Conservation (phyloP, 108 stramenopile genomes). For the Cyclotella distinguenda region DNA sequence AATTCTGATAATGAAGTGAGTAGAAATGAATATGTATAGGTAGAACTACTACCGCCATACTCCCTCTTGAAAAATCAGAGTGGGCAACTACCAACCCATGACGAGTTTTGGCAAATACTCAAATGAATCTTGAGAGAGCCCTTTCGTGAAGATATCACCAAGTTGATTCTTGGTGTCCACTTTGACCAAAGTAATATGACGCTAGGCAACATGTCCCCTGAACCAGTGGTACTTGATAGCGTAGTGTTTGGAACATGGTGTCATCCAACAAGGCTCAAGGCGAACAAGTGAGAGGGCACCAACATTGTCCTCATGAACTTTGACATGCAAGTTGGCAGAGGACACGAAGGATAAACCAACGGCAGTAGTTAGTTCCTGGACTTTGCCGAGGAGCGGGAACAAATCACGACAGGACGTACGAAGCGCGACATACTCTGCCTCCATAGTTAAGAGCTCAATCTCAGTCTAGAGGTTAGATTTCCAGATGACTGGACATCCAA, state of each 20-base stretch:
- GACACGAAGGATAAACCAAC: neutral
- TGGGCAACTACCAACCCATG: constrained; percentile 5
- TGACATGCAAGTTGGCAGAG: neutral
- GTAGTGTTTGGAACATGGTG: neutral
- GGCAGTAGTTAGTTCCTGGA: neutral
- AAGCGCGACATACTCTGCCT: neutral
- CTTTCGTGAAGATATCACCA: too few relatives aligned
- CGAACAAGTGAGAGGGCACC: neutral
- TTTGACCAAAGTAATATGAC: neutral
- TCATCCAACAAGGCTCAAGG: neutral
- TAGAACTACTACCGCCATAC: too few relatives aligned
- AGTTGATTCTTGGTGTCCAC: neutral
- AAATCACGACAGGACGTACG: neutral
- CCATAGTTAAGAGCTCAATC: constrained; percentile 1
- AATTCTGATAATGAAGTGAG: too few relatives aligned
- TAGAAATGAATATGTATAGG: too few relatives aligned
- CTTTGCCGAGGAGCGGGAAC: neutral
- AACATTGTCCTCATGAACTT: constrained; percentile 1
- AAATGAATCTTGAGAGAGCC: neutral
- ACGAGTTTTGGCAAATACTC: neutral
- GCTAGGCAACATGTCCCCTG: neutral
- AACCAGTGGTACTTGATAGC: constrained; percentile 8
- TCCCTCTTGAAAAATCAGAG: too few relatives aligned
- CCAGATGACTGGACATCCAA: neutral
- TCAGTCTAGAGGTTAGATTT: neutral